Conservation (phyloP, 257 asterid species). For the Solanum boliviense region DNA sequence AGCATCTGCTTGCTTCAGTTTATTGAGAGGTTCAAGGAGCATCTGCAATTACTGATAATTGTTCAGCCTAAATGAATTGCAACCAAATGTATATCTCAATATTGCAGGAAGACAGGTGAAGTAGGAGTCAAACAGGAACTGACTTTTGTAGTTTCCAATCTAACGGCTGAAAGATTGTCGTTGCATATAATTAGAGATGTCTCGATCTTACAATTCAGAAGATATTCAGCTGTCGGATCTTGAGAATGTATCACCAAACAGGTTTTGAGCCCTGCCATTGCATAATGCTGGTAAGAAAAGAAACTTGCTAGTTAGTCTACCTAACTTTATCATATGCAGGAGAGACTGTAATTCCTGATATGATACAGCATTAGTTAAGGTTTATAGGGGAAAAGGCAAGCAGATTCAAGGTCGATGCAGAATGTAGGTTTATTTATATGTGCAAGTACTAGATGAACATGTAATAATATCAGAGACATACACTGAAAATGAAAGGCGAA, state of each 20-base stretch:
- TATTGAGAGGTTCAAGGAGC: constrained; percentile 84
- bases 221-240: constrained; percentile 75
- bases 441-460: background rate
- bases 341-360: background rate
- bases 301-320: background rate
- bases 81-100: background rate
- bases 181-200: constrained; percentile 45
- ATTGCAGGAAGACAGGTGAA: constrained; percentile 1
- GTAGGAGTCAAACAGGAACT: background rate
- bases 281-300: constrained; percentile 62
- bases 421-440: background rate
- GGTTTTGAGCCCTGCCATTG: constrained; percentile 71
- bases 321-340: background rate
- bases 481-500: background rate
- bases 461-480: background rate
- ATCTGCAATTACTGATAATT: constrained; percentile 38
- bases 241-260: constrained; percentile 84
- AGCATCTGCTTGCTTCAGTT: constrained; percentile 81
- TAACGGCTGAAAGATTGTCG: constrained; percentile 60
- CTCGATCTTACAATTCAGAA: constrained; percentile 77
- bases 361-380: background rate
- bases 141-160: constrained; percentile 87
- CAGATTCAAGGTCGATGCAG: background rate
- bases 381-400: background rate
- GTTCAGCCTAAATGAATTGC: constrained; percentile 9